Evolutionary conservation across 768 basidiomycete genomes (phyloP), one percentile per base, ranked within the genome.

Genomic region (Boletus fagicola): DNA sequence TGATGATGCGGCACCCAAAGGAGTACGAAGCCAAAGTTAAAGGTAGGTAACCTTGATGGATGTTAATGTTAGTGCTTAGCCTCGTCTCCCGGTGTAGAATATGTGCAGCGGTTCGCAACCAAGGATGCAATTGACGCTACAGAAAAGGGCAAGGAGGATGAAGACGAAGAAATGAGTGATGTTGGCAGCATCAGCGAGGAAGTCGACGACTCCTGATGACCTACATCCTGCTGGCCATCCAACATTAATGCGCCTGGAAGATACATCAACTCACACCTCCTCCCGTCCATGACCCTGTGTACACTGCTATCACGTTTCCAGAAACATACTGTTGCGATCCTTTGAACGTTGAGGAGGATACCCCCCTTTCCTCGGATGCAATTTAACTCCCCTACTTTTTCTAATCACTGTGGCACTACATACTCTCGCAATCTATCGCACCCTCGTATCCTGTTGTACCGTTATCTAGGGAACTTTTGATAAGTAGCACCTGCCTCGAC

Each of bases 1-100:
- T 99, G 38, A 83, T 98, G 60, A 94, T 98, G 92, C 89, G 96
- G 30, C 95, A 98, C 70, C 94, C 94, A 35, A 94, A 95, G 72
- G 89, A 93, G 61, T 99, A 99, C 66, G 94, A 96, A 62, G 82
- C 81, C 24, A 96, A 92, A 71, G 95, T 99, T 55, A 93, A 94
- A 77, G 93, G 92, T 89, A 67, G 33, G 81, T 63, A 22, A 39
- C 28, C 33, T 26, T 49, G 39, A 30, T 42, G 40, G 38, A 42
- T 20, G 16, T n/a, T 18, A 31, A 44, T 45, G 20, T 24, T 26
- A 7, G 58, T 49, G 30, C 38, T 63, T 43, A 63, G 43, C 30
- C 33, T 43, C 18, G 20, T 53, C 35, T 20, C 40, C 18, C 22
- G 31, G 9, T n/a, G 44, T 65, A 95, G 94, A 97, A 66, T 98